Percentiles rank a stretch among this genome's conserved stretches.
Conservation (phyloP, 169 alveolate genomes). For the Pseudocohnilembus persalinus region DNA sequence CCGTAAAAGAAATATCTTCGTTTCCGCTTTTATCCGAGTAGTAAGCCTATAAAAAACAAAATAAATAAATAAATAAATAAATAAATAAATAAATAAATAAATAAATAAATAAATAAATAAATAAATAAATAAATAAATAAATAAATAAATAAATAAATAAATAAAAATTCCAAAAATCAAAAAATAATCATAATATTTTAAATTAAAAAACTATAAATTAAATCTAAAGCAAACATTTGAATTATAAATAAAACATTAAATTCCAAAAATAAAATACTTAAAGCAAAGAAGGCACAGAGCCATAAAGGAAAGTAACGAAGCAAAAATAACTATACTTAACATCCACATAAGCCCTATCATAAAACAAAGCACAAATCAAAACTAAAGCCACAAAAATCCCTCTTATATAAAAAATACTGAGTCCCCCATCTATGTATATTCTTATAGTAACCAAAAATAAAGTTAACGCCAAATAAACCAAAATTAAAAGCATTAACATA, state of each 20-base stretch:
- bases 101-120: too few relatives aligned
- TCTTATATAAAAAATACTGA: neutral
- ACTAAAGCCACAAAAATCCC: constrained; percentile 16
- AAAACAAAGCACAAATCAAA: neutral
- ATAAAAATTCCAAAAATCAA: too few relatives aligned
- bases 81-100: too few relatives aligned
- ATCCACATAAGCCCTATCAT: constrained; percentile 19
- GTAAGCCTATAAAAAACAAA: neutral
- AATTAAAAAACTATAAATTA: too few relatives aligned
- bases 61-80: too few relatives aligned
- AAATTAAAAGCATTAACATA: constrained; percentile 8
- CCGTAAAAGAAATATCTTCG: too few relatives aligned
- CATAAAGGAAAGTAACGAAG: neutral
- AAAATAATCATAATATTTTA: too few relatives aligned
- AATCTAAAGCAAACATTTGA: too few relatives aligned
- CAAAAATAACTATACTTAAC: neutral
- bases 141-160: too few relatives aligned
- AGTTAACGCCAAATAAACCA: constrained; percentile 20
- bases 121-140: too few relatives aligned
- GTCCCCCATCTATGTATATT: constrained; percentile 12
- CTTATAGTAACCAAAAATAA: constrained; percentile 17
- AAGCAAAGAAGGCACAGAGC: neutral
- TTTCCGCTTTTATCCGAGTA: neutral
- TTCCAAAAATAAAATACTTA: constrained; percentile 13
- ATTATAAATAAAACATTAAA: too few relatives aligned